These are phyloP conservation scores for Xylariaceae sp. DNA, from an alignment of 2,329 filamentous ascomycete species.

Conservation along the genomic window DNA sequence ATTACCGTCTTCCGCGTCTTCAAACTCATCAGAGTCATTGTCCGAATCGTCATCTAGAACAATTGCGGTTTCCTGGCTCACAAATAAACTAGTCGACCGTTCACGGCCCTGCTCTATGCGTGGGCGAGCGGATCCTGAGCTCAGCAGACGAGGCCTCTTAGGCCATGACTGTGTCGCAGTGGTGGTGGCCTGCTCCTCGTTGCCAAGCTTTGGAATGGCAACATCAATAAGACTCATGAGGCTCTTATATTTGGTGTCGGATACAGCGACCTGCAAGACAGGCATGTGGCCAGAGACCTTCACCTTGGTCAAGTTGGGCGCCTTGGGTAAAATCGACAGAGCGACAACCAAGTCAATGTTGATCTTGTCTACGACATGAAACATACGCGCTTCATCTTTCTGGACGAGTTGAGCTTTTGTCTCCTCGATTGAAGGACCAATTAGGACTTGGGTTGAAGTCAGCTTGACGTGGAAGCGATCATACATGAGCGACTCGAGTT, in stretches of 20 bases:
- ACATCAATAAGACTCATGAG: constrained; percentile 96
- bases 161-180: constrained; percentile 24
- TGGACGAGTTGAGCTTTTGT: constrained; percentile 75
- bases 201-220: constrained; percentile 77
- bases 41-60: constrained; percentile 71
- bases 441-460: constrained; percentile 89
- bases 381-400: constrained; percentile 60
- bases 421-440: constrained; percentile 86
- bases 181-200: constrained; percentile 35
- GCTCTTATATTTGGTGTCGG: constrained; percentile 94
- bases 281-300: constrained; percentile 88
- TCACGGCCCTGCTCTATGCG: constrained; percentile 47
- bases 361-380: constrained; percentile 93
- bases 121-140: constrained; percentile 42
- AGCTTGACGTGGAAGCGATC: constrained; percentile 93
- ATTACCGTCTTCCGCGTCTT: constrained; percentile 58
- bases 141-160: constrained; percentile 43
- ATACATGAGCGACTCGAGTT: constrained; percentile 91
- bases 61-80: constrained; percentile 67
- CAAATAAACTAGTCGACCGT: constrained; percentile 66
- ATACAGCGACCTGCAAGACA: constrained; percentile 83
- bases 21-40: constrained; percentile 58
- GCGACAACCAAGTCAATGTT: constrained; percentile 97
- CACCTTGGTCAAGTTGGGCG: constrained; percentile 85
- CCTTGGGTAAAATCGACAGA: constrained; percentile 93